Percentiles rank a stretch among this genome's conserved stretches.
Conservation (phyloP, 106 monocot genomes). For the Gastrodia elata region DNA sequence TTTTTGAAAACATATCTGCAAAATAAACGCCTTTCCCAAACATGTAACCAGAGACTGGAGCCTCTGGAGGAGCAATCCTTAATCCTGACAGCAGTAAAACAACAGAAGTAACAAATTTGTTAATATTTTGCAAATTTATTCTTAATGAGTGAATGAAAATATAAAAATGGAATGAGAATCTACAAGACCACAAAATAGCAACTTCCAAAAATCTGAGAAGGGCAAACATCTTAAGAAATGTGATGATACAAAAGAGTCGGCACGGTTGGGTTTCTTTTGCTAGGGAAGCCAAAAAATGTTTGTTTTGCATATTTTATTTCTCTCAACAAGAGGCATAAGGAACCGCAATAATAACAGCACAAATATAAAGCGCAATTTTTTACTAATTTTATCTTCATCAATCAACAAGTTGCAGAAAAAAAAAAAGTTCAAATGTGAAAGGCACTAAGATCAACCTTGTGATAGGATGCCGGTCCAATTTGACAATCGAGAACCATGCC, state of each 20-base stretch:
- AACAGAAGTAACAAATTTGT: background rate
- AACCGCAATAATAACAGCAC: background rate
- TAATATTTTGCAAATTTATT: background rate
- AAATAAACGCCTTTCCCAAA: conserved; percentile 97
- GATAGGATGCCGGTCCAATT: conserved; percentile 97
- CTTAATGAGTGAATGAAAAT: background rate
- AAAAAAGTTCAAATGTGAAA: background rate
- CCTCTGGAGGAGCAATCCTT: conserved; percentile 93
- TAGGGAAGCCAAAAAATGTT: background rate
- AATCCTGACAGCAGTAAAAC: conserved; percentile 38
- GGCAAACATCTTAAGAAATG: background rate
- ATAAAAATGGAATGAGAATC: background rate
- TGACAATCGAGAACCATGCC: conserved; percentile 95
- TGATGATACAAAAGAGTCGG: background rate
- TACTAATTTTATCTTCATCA: background rate
- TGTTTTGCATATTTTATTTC: background rate
- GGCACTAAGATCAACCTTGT: conserved; percentile 43
- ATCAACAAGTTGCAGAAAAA: background rate
- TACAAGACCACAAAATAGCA: background rate
- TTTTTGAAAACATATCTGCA: conserved; percentile 99
- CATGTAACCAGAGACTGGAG: conserved; percentile 89
- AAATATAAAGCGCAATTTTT: background rate
- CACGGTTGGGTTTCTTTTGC: background rate
- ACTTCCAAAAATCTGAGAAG: background rate
- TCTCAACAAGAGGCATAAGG: background rate